Conservation (phyloP, 169 alveolate species). For the Cryptosporidium xiaoi region DNA sequence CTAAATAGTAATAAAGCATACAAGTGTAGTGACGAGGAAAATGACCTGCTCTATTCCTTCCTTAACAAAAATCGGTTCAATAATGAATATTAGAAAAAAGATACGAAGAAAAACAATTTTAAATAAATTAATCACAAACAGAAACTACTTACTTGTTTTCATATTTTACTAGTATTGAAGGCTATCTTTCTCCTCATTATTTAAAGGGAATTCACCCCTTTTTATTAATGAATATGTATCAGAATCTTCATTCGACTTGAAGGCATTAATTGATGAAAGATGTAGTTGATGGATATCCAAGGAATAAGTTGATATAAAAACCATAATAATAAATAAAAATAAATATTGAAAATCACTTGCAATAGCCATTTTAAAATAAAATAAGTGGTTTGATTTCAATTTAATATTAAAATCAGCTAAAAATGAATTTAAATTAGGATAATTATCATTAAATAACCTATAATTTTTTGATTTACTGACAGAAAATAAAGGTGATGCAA, state of each 20-base stretch:
- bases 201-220: constrained; percentile 4
- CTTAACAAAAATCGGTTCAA: no score
- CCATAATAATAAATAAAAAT: constrained; percentile 31
- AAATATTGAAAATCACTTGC: constrained; percentile 48
- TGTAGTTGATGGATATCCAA: constrained; percentile 70
- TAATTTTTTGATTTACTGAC: constrained; percentile 15
- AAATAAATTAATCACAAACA: no score
- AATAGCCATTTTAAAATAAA: constrained; percentile 54
- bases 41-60: no score
- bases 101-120: no score
- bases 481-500: constrained; percentile 17
- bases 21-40: no score
- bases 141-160: no score
- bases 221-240: constrained; percentile 49
- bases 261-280: constrained; percentile 60
- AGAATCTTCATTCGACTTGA: constrained; percentile 53
- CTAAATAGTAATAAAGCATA: no score
- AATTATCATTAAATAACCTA: constrained; percentile 46
- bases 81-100: no score
- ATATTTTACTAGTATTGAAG: no score
- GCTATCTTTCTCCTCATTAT: not conserved
- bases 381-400: constrained; percentile 28
- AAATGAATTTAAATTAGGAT: constrained; percentile 55
- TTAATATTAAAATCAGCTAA: constrained; percentile 48
- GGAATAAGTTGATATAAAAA: constrained; percentile 49